Conservation (phyloP, 768 basidiomycete species). For the Crepidotus variabilis region DNA sequence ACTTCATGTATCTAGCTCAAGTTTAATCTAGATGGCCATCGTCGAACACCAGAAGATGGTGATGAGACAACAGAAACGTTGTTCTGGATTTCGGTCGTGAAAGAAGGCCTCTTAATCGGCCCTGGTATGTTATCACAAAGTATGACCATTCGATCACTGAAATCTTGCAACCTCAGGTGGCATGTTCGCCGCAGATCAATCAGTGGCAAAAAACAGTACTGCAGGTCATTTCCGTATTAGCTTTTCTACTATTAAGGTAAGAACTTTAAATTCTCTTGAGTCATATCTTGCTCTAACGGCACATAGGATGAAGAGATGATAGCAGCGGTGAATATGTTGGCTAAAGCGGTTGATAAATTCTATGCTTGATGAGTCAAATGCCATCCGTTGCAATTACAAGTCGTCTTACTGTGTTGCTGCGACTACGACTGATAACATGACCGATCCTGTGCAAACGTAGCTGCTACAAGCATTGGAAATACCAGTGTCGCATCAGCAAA, state of each 20-base stretch:
- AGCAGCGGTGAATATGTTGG: conserved; percentile 45
- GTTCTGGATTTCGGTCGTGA: conserved; percentile 58
- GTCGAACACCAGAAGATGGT: conserved; percentile 33
- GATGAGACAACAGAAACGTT: conserved; percentile 47
- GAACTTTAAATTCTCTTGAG: conserved; percentile 8
- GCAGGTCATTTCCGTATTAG: conserved; percentile 55
- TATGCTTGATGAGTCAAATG: conserved; percentile 12
- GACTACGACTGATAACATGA: conserved; percentile 1
- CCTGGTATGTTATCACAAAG: conserved; percentile 41
- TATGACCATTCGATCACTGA: background rate
- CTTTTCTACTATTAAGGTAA: conserved; percentile 52
- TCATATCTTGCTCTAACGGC: background rate
- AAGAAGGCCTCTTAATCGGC: conserved; percentile 58
- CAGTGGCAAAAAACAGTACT: conserved; percentile 15
- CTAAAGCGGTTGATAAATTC: conserved; percentile 39
- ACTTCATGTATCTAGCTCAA: conserved; percentile 38
- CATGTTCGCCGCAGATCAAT: conserved; percentile 37
- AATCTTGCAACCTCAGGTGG: conserved; percentile 18
- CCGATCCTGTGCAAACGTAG: conserved; percentile 72
- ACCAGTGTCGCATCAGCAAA: conserved; percentile 97
- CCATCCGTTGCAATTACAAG: too few relatives aligned
- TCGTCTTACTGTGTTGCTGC: background rate
- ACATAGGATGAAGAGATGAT: conserved; percentile 29
- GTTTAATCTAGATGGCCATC: conserved; percentile 58
- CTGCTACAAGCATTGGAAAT: conserved; percentile 93